phyloP scores from a whole-genome alignment of 345 rosid species.

The Punica granatum region DNA sequence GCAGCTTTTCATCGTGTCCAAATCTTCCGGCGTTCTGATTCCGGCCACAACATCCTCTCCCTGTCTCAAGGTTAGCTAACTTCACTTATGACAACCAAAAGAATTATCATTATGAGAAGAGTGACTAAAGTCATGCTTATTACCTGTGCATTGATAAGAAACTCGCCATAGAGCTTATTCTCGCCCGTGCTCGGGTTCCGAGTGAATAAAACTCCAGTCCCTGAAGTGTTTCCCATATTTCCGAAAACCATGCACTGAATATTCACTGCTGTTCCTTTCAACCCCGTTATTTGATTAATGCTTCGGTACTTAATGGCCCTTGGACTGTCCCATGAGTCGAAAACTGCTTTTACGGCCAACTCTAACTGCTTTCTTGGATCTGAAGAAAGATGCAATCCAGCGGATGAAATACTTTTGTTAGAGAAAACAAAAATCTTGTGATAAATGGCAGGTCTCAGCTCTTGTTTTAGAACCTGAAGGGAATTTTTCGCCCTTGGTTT shows the following conservation, averaged over 20 bases:
- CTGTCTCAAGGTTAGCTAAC: slow-evolving; percentile 20
- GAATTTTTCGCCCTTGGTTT: slow-evolving; percentile 59
- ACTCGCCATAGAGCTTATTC: slow-evolving; percentile 88
- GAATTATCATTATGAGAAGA: background rate
- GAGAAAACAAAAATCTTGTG: background rate
- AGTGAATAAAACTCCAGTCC: slow-evolving; percentile 91
- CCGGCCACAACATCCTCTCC: slow-evolving; percentile 99
- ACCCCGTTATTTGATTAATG: slow-evolving; percentile 83
- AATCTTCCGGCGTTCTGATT: slow-evolving; percentile 85
- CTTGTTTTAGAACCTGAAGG: slow-evolving; percentile 56
- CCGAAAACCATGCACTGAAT: slow-evolving; percentile 95
- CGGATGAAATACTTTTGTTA: background rate
- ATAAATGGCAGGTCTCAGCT: background rate
- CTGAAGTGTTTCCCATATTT: slow-evolving; percentile 92
- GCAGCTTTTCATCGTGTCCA: slow-evolving; percentile 61
- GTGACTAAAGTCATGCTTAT: background rate
- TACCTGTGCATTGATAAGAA: slow-evolving; percentile 92
- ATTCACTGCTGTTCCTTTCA: slow-evolving; percentile 90
- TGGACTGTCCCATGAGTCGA: slow-evolving; percentile 91
- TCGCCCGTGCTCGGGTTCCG: slow-evolving; percentile 94
- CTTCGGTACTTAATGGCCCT: slow-evolving; percentile 77
- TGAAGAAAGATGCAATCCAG: slow-evolving; percentile 1
- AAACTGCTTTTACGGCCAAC: slow-evolving; percentile 70
- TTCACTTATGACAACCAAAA: background rate
- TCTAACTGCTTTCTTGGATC: slow-evolving; percentile 75